phyloP scores from a whole-genome alignment of 73 alveolate genomes.

The Paramecium octaurelia region DNA sequence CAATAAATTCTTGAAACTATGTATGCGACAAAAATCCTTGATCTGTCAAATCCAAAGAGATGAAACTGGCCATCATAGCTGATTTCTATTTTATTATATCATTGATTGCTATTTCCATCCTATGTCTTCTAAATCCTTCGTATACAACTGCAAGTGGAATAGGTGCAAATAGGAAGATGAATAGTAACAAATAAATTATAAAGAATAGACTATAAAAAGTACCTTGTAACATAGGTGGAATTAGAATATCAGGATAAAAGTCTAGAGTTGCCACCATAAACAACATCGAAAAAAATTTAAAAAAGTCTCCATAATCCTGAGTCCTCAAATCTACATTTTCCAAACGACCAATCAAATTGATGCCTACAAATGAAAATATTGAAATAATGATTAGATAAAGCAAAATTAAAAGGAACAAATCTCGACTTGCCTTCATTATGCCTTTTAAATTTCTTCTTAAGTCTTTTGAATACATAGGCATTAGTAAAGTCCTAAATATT shows the following conservation, averaged over 20 bases:
- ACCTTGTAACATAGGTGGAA: slow-evolving; percentile 43
- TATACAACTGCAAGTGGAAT: slow-evolving; percentile 62
- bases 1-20: not conserved
- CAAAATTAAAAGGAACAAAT: slow-evolving; percentile 9
- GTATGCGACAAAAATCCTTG: not conserved
- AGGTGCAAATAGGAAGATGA: slow-evolving; percentile 45
- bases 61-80: slow-evolving; percentile 61
- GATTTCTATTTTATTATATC: slow-evolving; percentile 52
- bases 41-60: not conserved
- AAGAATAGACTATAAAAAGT: slow-evolving; percentile 22
- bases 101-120: slow-evolving; percentile 39
- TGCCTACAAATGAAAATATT: slow-evolving; percentile 48
- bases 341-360: slow-evolving; percentile 46
- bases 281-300: slow-evolving; percentile 1
- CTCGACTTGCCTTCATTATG: slow-evolving; percentile 38
- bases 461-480: slow-evolving; percentile 42
- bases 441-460: slow-evolving; percentile 57
- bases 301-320: slow-evolving; percentile 57
- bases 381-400: slow-evolving; percentile 42
- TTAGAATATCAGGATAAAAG: slow-evolving; percentile 48
- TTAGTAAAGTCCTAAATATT: slow-evolving; percentile 36
- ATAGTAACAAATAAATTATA: slow-evolving; percentile 11
- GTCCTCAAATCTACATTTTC: slow-evolving; percentile 21
- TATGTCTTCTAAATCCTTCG: slow-evolving; percentile 60
- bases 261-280: slow-evolving; percentile 59